These are phyloP conservation scores for Suillus americanus DNA, from an alignment of 768 basidiomycete species.

Conservation along the genomic window DNA sequence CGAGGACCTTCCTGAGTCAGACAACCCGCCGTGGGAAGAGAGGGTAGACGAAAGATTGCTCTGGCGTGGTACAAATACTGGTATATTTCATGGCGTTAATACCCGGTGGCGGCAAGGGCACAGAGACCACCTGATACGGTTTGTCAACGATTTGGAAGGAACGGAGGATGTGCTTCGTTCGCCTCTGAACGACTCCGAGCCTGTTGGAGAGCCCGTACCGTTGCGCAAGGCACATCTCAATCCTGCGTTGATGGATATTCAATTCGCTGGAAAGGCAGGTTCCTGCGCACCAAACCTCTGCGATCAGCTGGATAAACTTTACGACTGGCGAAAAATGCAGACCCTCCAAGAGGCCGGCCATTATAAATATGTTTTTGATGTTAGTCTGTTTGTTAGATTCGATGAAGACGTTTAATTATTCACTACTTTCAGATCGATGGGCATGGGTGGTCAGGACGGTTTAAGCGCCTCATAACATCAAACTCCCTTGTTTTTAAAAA, in stretches of 20 bases:
- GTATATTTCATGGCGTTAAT: constrained; percentile 42
- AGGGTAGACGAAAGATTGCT: constrained; percentile 61
- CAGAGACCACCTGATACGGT: constrained; percentile 45
- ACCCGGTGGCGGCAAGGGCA: constrained; percentile 49
- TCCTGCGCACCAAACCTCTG: constrained; percentile 36
- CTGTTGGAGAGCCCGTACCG: constrained; percentile 35
- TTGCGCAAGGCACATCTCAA: constrained; percentile 43
- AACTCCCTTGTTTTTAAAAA: constrained; percentile 68
- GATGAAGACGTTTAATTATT: not conserved
- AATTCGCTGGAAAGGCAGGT: constrained; percentile 41
- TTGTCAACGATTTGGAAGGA: constrained; percentile 41
- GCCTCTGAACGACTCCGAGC: constrained; percentile 22
- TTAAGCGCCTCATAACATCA: constrained; percentile 61
- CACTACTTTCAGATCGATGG: constrained; percentile 48
- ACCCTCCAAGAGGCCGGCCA: constrained; percentile 47
- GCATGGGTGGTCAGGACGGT: constrained; percentile 70
- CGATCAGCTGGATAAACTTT: constrained; percentile 41
- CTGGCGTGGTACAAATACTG: constrained; percentile 79
- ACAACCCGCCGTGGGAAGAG: constrained; percentile 64
- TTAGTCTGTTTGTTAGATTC: constrained; percentile 26
- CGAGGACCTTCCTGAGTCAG: constrained; percentile 37
- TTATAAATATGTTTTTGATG: constrained; percentile 63
- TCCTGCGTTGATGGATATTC: constrained; percentile 60
- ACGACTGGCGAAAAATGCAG: constrained; percentile 50
- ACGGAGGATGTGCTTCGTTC: constrained; percentile 40